A percentile compares a stretch with the other conserved stretches of the same genome.
Conservation (phyloP, 202 grass and related monocot species). For the Schoenoplectus tabernaemontani region DNA sequence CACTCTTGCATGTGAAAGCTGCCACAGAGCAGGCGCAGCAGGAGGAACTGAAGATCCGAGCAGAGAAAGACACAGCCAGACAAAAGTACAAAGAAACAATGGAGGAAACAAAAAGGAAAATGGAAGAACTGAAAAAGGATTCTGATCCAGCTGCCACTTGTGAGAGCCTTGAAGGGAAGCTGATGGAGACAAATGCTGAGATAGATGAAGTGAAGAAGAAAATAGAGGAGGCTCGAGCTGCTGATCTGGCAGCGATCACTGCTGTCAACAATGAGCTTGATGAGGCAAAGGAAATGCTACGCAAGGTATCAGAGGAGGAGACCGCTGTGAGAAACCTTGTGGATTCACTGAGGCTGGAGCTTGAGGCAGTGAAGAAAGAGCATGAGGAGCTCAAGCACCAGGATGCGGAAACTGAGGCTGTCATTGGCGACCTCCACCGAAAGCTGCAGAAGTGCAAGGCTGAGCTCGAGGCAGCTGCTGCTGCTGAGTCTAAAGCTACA, state of each 20-base stretch:
- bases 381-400: conserved; percentile 71
- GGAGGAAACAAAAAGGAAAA: conserved; percentile 62
- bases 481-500: conserved; percentile 82
- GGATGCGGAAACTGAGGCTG: conserved; percentile 73
- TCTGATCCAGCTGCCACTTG: conserved; percentile 52
- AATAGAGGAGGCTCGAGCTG: conserved; percentile 52
- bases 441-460: conserved; percentile 97
- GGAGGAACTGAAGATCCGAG: conserved; percentile 54
- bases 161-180: conserved; percentile 47
- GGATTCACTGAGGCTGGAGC: conserved; percentile 70
- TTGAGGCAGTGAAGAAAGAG: conserved; percentile 66
- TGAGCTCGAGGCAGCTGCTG: conserved; percentile 68
- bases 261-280: conserved; percentile 70
- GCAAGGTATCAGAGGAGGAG: conserved; percentile 70
- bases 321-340: conserved; percentile 51
- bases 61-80: conserved; percentile 58
- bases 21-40: conserved; percentile 60
- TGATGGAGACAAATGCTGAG: conserved; percentile 52
- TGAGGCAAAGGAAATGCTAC: conserved; percentile 79
- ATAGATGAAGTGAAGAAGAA: conserved; percentile 69
- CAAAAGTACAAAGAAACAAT: conserved; percentile 56
- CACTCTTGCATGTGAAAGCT: conserved; percentile 55
- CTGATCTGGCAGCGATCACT: conserved; percentile 55
- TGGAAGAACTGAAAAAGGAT: conserved; percentile 54
- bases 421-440: conserved; percentile 64